Evolutionary conservation across 1,139 yeast genomes (phyloP), one percentile per base, ranked within the genome.

Genomic region (Hansenula anomala): DNA sequence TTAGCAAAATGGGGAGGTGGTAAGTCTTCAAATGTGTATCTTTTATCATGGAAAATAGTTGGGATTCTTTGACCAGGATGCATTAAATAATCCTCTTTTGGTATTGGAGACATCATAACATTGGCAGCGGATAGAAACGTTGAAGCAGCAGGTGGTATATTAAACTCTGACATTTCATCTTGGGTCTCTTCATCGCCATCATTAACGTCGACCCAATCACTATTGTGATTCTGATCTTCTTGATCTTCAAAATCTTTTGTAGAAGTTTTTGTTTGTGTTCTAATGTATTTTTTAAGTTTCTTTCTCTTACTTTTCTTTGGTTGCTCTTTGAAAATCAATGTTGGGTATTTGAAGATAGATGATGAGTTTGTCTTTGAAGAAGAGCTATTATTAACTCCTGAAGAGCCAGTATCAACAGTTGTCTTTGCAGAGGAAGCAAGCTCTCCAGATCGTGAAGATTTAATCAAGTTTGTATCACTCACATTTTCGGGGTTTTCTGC

Each of bases 31-130:
- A 79, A 84, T 28, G 64, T 67, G 59, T 92, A 92, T 19, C 78
- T 66, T 49, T 82, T 78, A 56, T 92, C 98, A 58, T 92, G 98
- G 49, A 92, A 50, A 64, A 87, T 79, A 2, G 75, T 71, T 27
- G 73, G 74, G 6, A 71, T 69, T 29, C 96, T 66, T 2, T 64
- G 44, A 0, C 58, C 60, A 0, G 83, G 95, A 44, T 76, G 68
- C 16, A 73, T 75, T 14, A 92, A 73, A 57, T 76, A 92, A 40
- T 73, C 73, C 41, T 73, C 61, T 0, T 87, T 67, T 0, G 98
- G 98, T n/a, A 83, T 63, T 1, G 97, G 95, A 0, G 97, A 96
- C 11, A 85, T 61, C 6, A 92, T 62, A 1, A 76, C 66, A 9
- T 78, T 69, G 1, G 79, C 69, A 0, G 82, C 85, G 2, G 83